Evolutionary conservation across 306 rosid genomes (phyloP).

Genomic region (Citrullus colocynthis): DNA sequence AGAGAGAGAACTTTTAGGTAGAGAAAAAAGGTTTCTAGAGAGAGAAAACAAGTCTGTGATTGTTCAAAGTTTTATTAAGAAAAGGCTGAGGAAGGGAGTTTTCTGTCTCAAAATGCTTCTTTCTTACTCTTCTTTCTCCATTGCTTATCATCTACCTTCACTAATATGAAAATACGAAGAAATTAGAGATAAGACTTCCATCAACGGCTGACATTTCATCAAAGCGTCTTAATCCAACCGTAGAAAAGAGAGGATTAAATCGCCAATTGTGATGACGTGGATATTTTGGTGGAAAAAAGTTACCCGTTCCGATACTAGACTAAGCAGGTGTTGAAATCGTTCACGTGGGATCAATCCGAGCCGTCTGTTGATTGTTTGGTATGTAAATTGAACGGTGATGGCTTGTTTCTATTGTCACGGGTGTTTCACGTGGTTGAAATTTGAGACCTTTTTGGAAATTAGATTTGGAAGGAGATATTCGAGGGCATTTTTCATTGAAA

Average conservation of each 20-base stretch:
- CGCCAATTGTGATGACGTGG: constrained; percentile 30
- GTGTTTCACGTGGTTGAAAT: not conserved
- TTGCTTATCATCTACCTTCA: not conserved
- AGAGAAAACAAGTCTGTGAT: constrained; percentile 7
- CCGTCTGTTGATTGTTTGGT: not conserved
- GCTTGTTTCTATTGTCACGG: not conserved
- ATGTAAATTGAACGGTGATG: not conserved
- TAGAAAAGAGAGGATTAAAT: not conserved
- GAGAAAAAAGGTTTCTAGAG: constrained; percentile 1
- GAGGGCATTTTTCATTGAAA: not conserved
- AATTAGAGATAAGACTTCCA: constrained; percentile 31
- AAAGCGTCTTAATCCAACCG: constrained; percentile 29
- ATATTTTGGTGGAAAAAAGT: not conserved
- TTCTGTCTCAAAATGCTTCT: not conserved
- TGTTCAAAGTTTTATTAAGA: not conserved
- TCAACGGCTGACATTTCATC: constrained; percentile 15
- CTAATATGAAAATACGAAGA: not conserved
- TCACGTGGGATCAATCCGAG: constrained; percentile 11
- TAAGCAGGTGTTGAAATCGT: not conserved
- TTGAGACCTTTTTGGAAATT: not conserved
- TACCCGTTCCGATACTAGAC: constrained; percentile 9
- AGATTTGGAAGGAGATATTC: not conserved
- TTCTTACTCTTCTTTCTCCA: not conserved
- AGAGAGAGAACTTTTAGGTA: not conserved
- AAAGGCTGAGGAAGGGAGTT: not conserved